phyloP scores from a whole-genome alignment of 352 stramenopile species.

The Blastocystis sp. region DNA sequence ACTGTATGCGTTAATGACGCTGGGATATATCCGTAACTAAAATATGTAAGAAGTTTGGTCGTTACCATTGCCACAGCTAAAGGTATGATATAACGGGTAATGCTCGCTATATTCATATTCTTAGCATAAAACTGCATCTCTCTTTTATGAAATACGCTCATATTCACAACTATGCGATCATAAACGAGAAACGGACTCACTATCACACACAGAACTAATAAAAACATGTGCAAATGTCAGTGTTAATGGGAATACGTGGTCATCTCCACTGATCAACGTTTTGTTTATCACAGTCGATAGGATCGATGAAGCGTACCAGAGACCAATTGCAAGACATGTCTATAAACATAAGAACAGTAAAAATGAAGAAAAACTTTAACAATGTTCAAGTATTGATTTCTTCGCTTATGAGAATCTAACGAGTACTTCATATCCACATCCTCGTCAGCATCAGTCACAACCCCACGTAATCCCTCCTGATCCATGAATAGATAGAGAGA shows the following conservation, averaged over 20 bases:
- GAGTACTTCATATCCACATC: slow-evolving; percentile 6
- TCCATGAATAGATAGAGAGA: neutral
- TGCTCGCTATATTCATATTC: neutral
- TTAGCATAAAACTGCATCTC: neutral
- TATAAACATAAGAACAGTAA: neutral
- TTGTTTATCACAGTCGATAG: slow-evolving; percentile 29
- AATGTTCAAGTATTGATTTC: neutral
- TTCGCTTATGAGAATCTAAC: neutral
- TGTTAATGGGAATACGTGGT: slow-evolving; percentile 2
- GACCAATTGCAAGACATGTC: neutral
- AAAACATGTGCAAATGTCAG: slow-evolving; percentile 51
- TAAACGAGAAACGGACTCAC: neutral
- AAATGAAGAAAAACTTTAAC: neutral
- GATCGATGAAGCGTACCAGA: slow-evolving; percentile 31
- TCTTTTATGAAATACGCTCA: slow-evolving; percentile 26
- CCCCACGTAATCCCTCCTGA: neutral
- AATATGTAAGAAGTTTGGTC: slow-evolving; percentile 23
- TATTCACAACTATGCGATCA: neutral
- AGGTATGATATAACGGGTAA: slow-evolving; percentile 7
- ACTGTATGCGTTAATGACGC: slow-evolving; percentile 54
- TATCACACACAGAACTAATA: slow-evolving; percentile 56
- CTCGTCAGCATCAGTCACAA: neutral
- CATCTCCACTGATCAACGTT: neutral
- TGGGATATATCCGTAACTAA: slow-evolving; percentile 16
- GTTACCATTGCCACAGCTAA: slow-evolving; percentile 11